phyloP scores from a whole-genome alignment of 495 filamentous ascomycete species.

The Letharia columbiana region DNA sequence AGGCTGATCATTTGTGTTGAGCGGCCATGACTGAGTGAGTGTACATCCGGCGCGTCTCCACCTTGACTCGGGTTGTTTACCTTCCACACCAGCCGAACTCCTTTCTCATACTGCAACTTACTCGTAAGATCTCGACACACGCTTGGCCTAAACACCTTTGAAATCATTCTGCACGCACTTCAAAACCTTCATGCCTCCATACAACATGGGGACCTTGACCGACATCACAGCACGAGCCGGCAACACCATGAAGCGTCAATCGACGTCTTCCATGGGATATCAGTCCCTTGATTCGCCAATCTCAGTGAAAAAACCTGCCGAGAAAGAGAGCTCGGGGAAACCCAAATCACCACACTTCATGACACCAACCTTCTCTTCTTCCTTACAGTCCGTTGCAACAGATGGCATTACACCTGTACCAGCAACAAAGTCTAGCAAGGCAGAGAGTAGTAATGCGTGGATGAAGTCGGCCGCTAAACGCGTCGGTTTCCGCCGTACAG shows the following conservation, averaged over 20 bases:
- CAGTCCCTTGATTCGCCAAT: conserved; percentile 12
- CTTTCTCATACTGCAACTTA: background rate
- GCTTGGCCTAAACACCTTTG: background rate
- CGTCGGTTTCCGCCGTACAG: conserved; percentile 21
- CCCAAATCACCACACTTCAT: conserved; percentile 25
- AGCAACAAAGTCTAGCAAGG: conserved; percentile 10
- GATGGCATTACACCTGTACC: conserved; percentile 13
- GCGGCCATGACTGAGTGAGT: background rate
- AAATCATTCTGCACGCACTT: background rate
- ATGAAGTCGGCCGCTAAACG: conserved; percentile 23
- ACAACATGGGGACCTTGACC: conserved; percentile 23
- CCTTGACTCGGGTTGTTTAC: background rate
- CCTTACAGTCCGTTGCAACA: conserved; percentile 13
- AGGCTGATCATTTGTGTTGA: background rate
- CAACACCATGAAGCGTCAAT: conserved; percentile 20
- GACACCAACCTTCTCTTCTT: conserved; percentile 25
- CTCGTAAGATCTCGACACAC: background rate
- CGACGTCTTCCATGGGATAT: conserved; percentile 18
- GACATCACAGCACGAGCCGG: conserved; percentile 24
- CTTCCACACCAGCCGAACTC: background rate
- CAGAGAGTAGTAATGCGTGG: conserved; percentile 13
- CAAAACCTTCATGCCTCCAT: background rate
- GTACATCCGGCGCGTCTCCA: background rate
- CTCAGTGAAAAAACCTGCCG: conserved; percentile 5
- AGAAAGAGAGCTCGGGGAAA: conserved; percentile 18